These are phyloP conservation scores for Sabuloglossum arenarium DNA, from an alignment of 495 filamentous ascomycete genomes.

Conservation along the genomic window DNA sequence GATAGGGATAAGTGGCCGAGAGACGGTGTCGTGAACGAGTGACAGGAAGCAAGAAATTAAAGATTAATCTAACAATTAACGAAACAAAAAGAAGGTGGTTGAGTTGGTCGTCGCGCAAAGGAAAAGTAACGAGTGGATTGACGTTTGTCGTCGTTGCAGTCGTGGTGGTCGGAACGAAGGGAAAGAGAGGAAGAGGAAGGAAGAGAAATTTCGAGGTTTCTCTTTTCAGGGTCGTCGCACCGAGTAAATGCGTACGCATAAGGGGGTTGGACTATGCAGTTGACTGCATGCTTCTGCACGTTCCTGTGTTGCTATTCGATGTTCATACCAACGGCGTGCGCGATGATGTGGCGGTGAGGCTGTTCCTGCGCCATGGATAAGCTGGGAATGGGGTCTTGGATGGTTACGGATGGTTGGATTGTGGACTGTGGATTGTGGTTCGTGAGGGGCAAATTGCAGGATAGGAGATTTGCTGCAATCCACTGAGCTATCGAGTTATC, in stretches of 20 bases:
- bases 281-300: background rate
- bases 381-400: background rate
- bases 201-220: background rate
- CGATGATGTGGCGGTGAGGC: background rate
- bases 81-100: background rate
- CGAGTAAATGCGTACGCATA: no score
- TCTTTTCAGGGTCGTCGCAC: background rate
- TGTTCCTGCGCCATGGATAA: background rate
- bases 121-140: background rate
- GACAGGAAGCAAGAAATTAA: background rate
- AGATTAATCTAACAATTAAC: background rate
- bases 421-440: background rate
- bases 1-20: no score
- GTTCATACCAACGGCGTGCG: background rate
- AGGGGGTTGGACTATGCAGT: background rate
- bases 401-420: no score
- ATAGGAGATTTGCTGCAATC: background rate
- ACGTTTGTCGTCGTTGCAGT: background rate
- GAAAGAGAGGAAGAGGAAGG: background rate
- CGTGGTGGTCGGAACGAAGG: background rate
- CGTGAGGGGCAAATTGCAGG: background rate
- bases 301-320: background rate
- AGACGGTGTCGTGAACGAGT: background rate
- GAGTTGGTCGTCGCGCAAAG: slow-evolving; percentile 1
- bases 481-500: background rate